These are phyloP conservation scores for Tylopilus plumbeoviolaceoides DNA, from an alignment of 768 basidiomycete species.

Conservation along the genomic window DNA sequence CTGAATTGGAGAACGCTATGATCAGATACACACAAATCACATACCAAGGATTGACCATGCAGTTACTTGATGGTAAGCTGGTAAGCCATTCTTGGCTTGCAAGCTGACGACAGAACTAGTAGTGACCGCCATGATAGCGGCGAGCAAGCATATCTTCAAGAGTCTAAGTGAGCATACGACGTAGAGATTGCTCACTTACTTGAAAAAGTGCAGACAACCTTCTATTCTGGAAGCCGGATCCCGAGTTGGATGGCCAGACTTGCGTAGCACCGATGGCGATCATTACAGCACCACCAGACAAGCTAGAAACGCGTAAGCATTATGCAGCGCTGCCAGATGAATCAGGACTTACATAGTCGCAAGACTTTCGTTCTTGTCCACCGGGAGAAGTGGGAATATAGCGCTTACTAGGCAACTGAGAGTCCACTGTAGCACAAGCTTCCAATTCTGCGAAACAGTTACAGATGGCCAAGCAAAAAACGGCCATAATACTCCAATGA, in stretches of 20 bases:
- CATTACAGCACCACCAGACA: slow-evolving; percentile 47
- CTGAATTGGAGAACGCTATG: background rate
- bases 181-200: slow-evolving; percentile 11
- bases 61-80: slow-evolving; percentile 49
- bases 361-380: slow-evolving; percentile 67
- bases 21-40: slow-evolving; percentile 15
- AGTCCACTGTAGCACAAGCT: slow-evolving; percentile 40
- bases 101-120: slow-evolving; percentile 54
- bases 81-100: slow-evolving; percentile 64
- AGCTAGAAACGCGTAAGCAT: slow-evolving; percentile 29
- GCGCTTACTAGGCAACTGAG: slow-evolving; percentile 49
- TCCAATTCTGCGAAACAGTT: slow-evolving; percentile 24
- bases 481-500: slow-evolving; percentile 68
- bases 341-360: slow-evolving; percentile 49
- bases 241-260: slow-evolving; percentile 3
- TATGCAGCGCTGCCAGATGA: background rate
- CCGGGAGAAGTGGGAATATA: slow-evolving; percentile 67
- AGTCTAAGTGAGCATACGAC: background rate
- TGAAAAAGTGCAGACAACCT: slow-evolving; percentile 17
- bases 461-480: slow-evolving; percentile 43
- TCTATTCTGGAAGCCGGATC: background rate
- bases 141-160: slow-evolving; percentile 42
- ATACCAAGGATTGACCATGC: slow-evolving; percentile 68
- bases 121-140: slow-evolving; percentile 49
- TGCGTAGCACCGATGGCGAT: slow-evolving; percentile 32